phyloP scores from a whole-genome alignment of 345 rosid genomes.

The Brassica carinata region DNA sequence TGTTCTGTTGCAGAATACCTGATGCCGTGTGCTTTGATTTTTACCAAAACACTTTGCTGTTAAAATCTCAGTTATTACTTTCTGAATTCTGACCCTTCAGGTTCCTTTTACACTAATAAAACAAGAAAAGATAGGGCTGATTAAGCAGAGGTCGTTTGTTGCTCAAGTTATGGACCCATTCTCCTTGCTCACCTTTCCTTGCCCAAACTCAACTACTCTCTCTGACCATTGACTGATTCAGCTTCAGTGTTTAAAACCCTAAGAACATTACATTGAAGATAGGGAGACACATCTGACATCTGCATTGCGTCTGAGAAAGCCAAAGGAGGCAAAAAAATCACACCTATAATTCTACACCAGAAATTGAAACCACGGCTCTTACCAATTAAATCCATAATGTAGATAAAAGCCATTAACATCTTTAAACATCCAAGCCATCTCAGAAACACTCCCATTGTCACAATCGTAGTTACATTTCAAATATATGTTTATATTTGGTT shows the following conservation, averaged over 20 bases:
- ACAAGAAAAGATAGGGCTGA: conserved; percentile 6
- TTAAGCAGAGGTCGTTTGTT: conserved; percentile 20
- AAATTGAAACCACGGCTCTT: too few relatives aligned
- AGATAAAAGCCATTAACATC: not conserved
- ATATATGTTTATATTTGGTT: not conserved
- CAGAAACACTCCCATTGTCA: not conserved
- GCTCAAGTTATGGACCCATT: conserved; percentile 39
- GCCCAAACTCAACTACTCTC: conserved; percentile 12
- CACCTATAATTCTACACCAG: too few relatives aligned
- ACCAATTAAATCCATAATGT: too few relatives aligned
- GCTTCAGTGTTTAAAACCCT: conserved; percentile 7
- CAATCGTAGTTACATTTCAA: not conserved
- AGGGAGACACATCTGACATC: not conserved
- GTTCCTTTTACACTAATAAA: conserved; percentile 29
- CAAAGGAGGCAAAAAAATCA: too few relatives aligned
- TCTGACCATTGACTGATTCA: conserved; percentile 26
- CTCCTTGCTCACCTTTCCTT: not conserved
- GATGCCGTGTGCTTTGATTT: conserved; percentile 37
- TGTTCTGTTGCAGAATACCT: conserved; percentile 28
- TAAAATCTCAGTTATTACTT: conserved; percentile 13
- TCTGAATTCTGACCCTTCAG: conserved; percentile 5
- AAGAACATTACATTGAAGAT: conserved; percentile 2
- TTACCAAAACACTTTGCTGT: conserved; percentile 12
- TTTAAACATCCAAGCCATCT: not conserved
- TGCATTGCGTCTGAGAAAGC: not conserved